Conservation (phyloP, 2,329 filamentous ascomycete species). For the Laburnicola sp. region DNA sequence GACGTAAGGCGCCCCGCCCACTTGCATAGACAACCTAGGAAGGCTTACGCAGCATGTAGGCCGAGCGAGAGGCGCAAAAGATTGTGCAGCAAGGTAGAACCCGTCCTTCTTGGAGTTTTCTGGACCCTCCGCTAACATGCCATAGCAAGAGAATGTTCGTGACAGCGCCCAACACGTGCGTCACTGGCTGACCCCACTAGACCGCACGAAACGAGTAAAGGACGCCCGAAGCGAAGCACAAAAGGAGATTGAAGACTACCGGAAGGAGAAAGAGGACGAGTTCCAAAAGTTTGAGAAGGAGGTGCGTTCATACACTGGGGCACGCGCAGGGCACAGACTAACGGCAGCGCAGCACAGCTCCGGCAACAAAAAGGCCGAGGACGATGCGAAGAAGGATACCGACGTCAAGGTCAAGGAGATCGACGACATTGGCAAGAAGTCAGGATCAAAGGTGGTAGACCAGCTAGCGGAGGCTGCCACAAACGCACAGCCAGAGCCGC, state of each 20-base stretch:
- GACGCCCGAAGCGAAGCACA: slow-evolving; percentile 96
- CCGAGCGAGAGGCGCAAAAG: slow-evolving; percentile 97
- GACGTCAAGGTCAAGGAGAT: slow-evolving; percentile 83
- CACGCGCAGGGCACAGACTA: slow-evolving; percentile 12
- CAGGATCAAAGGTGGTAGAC: slow-evolving; percentile 76
- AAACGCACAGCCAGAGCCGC: slow-evolving; percentile 74
- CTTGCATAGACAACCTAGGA: slow-evolving; percentile 10
- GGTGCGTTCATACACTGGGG: slow-evolving; percentile 50
- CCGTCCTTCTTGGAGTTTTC: slow-evolving; percentile 24
- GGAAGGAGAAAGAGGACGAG: slow-evolving; percentile 85
- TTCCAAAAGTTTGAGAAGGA: slow-evolving; percentile 92
- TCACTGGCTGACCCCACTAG: slow-evolving; percentile 49
- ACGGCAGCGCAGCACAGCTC: slow-evolving; percentile 73
- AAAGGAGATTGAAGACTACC: slow-evolving; percentile 95
- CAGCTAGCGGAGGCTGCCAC: slow-evolving; percentile 84
- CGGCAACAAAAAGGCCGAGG: slow-evolving; percentile 76
- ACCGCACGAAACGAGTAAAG: slow-evolving; percentile 95
- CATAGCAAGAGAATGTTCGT: slow-evolving; percentile 82
- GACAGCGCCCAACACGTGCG: slow-evolving; percentile 5
- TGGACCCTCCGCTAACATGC: slow-evolving; percentile 17
- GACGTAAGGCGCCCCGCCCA: slow-evolving; percentile 68
- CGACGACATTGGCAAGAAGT: slow-evolving; percentile 75
- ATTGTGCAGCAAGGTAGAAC: slow-evolving; percentile 89
- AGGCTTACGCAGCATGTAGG: slow-evolving; percentile 60
- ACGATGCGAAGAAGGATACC: slow-evolving; percentile 76